Percentiles rank a stretch among this genome's conserved stretches.
Evolutionary conservation across 2,329 filamentous ascomycete species (phyloP).

Genomic region (Davidsoniella virescens): DNA sequence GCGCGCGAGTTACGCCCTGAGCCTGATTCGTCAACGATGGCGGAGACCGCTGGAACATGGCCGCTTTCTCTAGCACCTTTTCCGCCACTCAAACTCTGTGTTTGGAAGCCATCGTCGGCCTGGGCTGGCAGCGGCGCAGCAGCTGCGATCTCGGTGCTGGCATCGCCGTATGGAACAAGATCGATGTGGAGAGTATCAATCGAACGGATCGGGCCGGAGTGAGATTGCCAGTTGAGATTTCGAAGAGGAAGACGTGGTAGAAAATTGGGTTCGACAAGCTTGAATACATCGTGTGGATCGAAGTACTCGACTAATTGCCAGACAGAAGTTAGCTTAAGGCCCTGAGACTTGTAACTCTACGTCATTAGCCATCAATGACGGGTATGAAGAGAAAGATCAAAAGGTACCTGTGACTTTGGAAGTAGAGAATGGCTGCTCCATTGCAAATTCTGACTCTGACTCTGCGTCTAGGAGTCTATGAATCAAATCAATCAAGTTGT

Average conservation of each 20-base stretch:
- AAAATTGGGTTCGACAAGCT: slow-evolving; percentile 62
- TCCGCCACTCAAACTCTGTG: slow-evolving; percentile 31
- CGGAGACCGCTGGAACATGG: slow-evolving; percentile 18
- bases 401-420: slow-evolving; percentile 59
- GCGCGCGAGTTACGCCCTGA: background rate
- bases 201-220: slow-evolving; percentile 75
- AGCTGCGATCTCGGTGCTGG: slow-evolving; percentile 16
- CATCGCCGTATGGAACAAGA: slow-evolving; percentile 45
- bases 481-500: no score
- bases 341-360: no score
- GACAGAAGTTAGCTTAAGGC: no score
- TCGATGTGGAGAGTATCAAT: slow-evolving; percentile 89
- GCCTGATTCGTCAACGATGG: slow-evolving; percentile 19
- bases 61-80: slow-evolving; percentile 7
- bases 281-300: slow-evolving; percentile 80
- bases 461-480: no score
- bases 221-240: slow-evolving; percentile 95
- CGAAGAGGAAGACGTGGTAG: slow-evolving; percentile 66
- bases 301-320: slow-evolving; percentile 67
- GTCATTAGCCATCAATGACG: background rate
- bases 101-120: slow-evolving; percentile 44
- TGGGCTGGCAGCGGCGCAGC: slow-evolving; percentile 24
- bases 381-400: background rate
- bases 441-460: slow-evolving; percentile 18
- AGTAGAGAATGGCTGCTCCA: slow-evolving; percentile 53